Percentiles rank a stretch among this genome's conserved stretches.
Evolutionary conservation across 106 monocot species (phyloP).

Genomic region (Hemerocallis citrina): DNA sequence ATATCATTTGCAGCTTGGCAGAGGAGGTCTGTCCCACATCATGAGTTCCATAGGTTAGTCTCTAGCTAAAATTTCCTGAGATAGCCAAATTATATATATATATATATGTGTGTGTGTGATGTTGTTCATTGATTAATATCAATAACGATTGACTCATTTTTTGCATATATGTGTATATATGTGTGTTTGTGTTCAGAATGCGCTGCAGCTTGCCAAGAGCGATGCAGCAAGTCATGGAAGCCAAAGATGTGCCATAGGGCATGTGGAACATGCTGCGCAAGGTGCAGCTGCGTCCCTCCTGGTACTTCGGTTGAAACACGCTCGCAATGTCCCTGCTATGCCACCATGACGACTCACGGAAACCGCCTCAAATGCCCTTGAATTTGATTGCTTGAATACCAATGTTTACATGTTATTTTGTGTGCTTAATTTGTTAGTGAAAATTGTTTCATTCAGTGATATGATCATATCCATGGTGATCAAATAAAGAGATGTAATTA

Average conservation of each 20-base stretch:
- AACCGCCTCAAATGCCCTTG: conserved; percentile 42
- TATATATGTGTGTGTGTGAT: too few relatives aligned
- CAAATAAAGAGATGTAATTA: too few relatives aligned
- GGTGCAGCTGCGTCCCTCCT: conserved; percentile 53
- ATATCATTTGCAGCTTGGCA: neutral
- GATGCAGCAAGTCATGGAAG: conserved; percentile 37
- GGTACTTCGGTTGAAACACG: conserved; percentile 40
- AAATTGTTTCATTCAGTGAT: too few relatives aligned
- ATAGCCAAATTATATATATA: too few relatives aligned
- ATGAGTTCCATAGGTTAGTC: neutral
- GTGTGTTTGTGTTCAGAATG: neutral
- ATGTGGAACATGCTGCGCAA: conserved; percentile 36
- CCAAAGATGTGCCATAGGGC: conserved; percentile 38
- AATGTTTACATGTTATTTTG: too few relatives aligned
- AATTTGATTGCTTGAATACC: too few relatives aligned
- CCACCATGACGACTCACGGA: conserved; percentile 10
- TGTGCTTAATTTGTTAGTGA: too few relatives aligned
- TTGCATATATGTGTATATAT: neutral
- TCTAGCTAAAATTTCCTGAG: too few relatives aligned
- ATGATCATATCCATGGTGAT: too few relatives aligned
- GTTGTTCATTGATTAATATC: neutral
- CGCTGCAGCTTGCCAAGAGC: conserved; percentile 11
- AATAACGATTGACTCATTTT: neutral
- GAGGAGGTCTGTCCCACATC: neutral
- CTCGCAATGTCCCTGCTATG: conserved; percentile 42